Evolutionary conservation across 2,329 filamentous ascomycete species (phyloP).

Genomic region (Pyrenophora tritici-repentis): DNA sequence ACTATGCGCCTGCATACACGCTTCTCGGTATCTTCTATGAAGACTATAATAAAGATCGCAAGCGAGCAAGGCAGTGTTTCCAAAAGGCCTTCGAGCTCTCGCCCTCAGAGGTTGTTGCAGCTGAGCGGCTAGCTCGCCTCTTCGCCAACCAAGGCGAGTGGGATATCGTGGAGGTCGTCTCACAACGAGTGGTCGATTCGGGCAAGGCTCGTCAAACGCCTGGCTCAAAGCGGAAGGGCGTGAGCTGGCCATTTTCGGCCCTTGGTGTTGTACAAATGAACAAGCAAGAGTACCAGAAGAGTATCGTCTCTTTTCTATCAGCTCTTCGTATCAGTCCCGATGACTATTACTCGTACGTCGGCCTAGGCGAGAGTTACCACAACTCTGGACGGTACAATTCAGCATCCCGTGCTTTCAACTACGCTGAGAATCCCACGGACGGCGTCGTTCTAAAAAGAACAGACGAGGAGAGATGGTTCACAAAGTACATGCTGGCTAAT

Average conservation of each 20-base stretch:
- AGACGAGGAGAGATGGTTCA: constrained; percentile 84
- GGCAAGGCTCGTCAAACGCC: constrained; percentile 88
- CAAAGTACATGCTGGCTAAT: constrained; percentile 94
- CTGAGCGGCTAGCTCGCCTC: constrained; percentile 80
- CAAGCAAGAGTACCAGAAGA: constrained; percentile 85
- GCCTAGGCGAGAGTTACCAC: constrained; percentile 95
- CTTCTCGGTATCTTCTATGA: constrained; percentile 88
- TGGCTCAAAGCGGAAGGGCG: constrained; percentile 88
- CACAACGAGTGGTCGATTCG: constrained; percentile 90
- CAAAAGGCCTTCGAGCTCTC: constrained; percentile 96
- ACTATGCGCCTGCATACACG: constrained; percentile 88
- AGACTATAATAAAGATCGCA: constrained; percentile 87
- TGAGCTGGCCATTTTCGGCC: constrained; percentile 95
- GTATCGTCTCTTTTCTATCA: constrained; percentile 89
- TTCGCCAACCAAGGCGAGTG: constrained; percentile 93
- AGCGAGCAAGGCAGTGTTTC: constrained; percentile 87
- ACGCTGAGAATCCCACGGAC: constrained; percentile 77
- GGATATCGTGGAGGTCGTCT: constrained; percentile 93
- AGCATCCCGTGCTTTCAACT: constrained; percentile 87
- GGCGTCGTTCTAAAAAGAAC: constrained; percentile 58
- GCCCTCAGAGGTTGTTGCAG: constrained; percentile 80
- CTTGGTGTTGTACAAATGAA: constrained; percentile 93
- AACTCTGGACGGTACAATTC: constrained; percentile 91
- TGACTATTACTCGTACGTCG: constrained; percentile 96
- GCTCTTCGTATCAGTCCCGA: constrained; percentile 81